A percentile compares a stretch with the other conserved stretches of the same genome.
Evolutionary conservation across 164 flowering plant genomes (phyloP).

Genomic region (Vitis rupestris): DNA sequence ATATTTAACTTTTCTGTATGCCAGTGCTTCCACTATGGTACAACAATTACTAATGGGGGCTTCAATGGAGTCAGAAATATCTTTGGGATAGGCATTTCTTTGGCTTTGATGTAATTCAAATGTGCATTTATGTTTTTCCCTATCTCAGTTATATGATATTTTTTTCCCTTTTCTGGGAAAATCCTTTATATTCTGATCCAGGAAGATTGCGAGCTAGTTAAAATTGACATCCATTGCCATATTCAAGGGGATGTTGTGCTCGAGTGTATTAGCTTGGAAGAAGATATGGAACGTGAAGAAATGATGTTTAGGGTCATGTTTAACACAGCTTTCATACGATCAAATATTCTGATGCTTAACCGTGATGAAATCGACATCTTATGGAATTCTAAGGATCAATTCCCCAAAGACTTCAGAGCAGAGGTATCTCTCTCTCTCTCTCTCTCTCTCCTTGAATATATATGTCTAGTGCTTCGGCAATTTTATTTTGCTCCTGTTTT

Average conservation of each 20-base stretch:
- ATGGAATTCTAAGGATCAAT: slow-evolving; percentile 59
- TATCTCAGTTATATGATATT: neutral
- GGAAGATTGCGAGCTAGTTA: slow-evolving; percentile 59
- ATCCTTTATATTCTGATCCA: slow-evolving; percentile 25
- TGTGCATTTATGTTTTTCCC: neutral
- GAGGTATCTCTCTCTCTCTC: slow-evolving; percentile 37
- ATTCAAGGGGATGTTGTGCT: slow-evolving; percentile 68
- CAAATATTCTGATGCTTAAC: slow-evolving; percentile 63
- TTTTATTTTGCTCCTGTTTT: neutral
- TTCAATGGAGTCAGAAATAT: no score
- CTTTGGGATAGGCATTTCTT: neutral
- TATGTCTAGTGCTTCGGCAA: neutral
- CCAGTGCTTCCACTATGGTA: no score
- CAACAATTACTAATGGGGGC: no score
- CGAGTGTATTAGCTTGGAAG: slow-evolving; percentile 51
- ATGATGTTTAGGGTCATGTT: slow-evolving; percentile 74
- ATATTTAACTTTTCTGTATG: neutral
- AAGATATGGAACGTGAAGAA: slow-evolving; percentile 42
- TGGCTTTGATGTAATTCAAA: neutral
- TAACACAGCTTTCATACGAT: slow-evolving; percentile 65
- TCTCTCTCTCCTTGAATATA: neutral
- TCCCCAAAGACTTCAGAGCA: slow-evolving; percentile 55
- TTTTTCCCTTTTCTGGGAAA: neutral
- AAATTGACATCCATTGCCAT: slow-evolving; percentile 67
- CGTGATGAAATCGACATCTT: slow-evolving; percentile 60